Conservation (phyloP, 2,329 filamentous ascomycete genomes). For the Penicillium decumbens region DNA sequence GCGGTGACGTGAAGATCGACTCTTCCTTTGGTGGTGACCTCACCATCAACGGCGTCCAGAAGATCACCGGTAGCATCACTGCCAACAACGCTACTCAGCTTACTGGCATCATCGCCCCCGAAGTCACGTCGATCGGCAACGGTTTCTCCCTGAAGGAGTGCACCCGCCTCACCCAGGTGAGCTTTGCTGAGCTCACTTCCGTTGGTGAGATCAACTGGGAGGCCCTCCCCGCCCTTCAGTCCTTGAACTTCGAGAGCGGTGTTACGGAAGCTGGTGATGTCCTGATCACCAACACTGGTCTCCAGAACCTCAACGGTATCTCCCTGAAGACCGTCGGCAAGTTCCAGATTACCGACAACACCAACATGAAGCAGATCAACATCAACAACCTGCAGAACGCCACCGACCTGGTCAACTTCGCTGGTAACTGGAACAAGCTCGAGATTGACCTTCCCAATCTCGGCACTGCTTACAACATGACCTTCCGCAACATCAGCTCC, state of each 20-base stretch:
- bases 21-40: conserved; percentile 55
- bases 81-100: conserved; percentile 56
- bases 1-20: conserved; percentile 64
- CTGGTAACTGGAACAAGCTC: conserved; percentile 72
- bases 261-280: conserved; percentile 66
- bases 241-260: conserved; percentile 57
- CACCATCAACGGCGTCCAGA: conserved; percentile 56
- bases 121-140: conserved; percentile 62
- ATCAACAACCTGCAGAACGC: conserved; percentile 72
- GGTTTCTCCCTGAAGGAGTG: conserved; percentile 66
- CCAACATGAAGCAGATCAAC: conserved; percentile 67
- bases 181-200: conserved; percentile 59
- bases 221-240: conserved; percentile 62
- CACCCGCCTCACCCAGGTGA: conserved; percentile 63
- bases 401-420: conserved; percentile 64
- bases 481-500: conserved; percentile 71
- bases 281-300: conserved; percentile 77
- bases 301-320: conserved; percentile 73
- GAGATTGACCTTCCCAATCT: conserved; percentile 73
- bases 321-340: conserved; percentile 66
- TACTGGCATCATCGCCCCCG: conserved; percentile 57
- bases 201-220: conserved; percentile 67
- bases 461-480: conserved; percentile 71
- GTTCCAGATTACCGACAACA: conserved; percentile 89
- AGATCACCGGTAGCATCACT: conserved; percentile 56